phyloP scores from a whole-genome alignment of 129 eudicot genomes.

The Flaveria sonorensis region DNA sequence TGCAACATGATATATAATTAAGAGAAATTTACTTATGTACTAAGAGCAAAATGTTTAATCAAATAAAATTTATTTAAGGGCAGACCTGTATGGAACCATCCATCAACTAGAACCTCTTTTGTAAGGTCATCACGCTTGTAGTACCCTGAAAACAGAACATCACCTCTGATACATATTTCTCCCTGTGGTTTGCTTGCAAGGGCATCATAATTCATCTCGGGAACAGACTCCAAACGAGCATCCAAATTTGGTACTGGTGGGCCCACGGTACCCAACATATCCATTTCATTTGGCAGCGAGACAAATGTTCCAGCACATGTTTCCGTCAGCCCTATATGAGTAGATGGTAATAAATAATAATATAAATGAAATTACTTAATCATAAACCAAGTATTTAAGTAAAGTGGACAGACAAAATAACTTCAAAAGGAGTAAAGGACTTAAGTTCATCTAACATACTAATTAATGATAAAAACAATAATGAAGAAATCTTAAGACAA shows the following conservation, averaged over 20 bases:
- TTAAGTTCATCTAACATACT: background rate
- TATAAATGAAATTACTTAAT: background rate
- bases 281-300: slow-evolving; percentile 59
- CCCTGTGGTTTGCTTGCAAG: slow-evolving; percentile 67
- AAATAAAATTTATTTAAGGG: background rate
- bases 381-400: background rate
- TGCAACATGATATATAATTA: slow-evolving; percentile 21
- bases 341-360: slow-evolving; percentile 8
- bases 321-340: slow-evolving; percentile 65
- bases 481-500: background rate
- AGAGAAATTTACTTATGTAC: background rate
- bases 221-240: slow-evolving; percentile 75
- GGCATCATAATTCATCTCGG: slow-evolving; percentile 87
- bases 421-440: background rate
- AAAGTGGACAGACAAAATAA: background rate
- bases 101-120: slow-evolving; percentile 68
- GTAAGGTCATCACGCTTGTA: slow-evolving; percentile 83
- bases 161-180: slow-evolving; percentile 71
- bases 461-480: background rate
- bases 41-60: background rate
- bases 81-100: slow-evolving; percentile 90
- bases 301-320: slow-evolving; percentile 85
- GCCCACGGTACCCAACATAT: slow-evolving; percentile 80
- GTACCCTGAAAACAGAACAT: slow-evolving; percentile 73
- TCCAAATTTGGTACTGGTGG: slow-evolving; percentile 79